Evolutionary conservation across 371 early-diverging fungal species (phyloP).

Genomic region (Rhizopus delemar): DNA sequence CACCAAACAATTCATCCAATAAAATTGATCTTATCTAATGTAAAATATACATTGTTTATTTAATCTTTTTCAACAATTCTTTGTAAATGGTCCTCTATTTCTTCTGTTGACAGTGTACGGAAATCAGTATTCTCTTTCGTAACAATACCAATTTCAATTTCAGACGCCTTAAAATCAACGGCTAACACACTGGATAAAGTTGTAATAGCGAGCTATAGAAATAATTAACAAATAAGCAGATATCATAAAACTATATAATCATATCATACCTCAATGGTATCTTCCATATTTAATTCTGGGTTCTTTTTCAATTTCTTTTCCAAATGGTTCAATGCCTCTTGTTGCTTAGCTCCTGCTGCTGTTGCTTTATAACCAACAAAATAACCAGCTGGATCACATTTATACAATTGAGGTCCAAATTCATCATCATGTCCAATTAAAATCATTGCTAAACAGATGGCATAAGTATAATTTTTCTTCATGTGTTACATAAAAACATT

Average conservation of each 20-base stretch:
- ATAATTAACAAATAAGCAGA: neutral
- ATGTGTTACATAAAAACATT: constrained; percentile 31
- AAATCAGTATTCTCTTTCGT: constrained; percentile 75
- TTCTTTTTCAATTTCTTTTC: constrained; percentile 97
- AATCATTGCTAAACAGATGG: constrained; percentile 78
- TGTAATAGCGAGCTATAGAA: constrained; percentile 83
- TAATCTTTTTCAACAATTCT: constrained; percentile 87
- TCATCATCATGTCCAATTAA: constrained; percentile 95
- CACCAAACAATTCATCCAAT: neutral
- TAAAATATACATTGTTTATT: constrained; percentile 6
- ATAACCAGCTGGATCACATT: constrained; percentile 98
- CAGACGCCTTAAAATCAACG: constrained; percentile 91
- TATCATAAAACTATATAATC: neutral
- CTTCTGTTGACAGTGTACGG: constrained; percentile 74
- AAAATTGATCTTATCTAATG: neutral
- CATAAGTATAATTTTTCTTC: neutral
- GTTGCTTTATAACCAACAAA: constrained; percentile 97
- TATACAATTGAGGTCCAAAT: constrained; percentile 93
- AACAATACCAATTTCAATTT: constrained; percentile 94
- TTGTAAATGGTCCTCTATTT: constrained; percentile 92
- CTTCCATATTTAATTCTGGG: constrained; percentile 76
- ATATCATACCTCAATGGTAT: constrained; percentile 83
- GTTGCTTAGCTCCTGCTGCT: constrained; percentile 96
- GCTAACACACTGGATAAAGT: constrained; percentile 90
- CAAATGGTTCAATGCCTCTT: constrained; percentile 93